Evolutionary conservation across 306 rosid genomes (phyloP).

Genomic region (Acacia crassicarpa): DNA sequence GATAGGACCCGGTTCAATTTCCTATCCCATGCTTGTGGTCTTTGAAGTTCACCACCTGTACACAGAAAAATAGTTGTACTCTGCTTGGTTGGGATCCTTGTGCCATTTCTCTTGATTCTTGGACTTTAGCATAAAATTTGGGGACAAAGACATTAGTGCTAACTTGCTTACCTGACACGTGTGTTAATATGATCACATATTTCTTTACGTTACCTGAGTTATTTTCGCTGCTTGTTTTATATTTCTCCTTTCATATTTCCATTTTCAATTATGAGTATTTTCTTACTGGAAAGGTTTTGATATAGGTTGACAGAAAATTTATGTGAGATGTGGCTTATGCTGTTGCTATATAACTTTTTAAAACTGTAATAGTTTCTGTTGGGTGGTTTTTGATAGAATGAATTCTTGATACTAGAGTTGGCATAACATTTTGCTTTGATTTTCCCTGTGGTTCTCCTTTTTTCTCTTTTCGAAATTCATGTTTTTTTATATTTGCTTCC

Average conservation of each 20-base stretch:
- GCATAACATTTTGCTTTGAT: background rate
- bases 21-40: no score
- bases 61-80: background rate
- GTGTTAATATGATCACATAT: background rate
- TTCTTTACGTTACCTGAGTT: background rate
- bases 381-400: conserved; percentile 9
- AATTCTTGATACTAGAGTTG: conserved; percentile 12
- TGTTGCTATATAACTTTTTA: background rate
- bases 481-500: conserved; percentile 7
- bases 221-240: background rate
- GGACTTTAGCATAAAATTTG: background rate
- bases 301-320: no score
- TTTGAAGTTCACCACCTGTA: no score
- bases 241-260: background rate
- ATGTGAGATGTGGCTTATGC: no score
- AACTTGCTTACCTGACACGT: background rate
- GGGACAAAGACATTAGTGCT: background rate
- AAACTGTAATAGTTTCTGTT: background rate
- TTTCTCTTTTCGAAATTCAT: background rate
- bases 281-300: background rate
- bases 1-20: no score
- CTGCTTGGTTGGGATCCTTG: background rate
- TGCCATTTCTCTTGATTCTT: background rate
- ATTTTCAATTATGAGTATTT: background rate
- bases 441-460: background rate